Evolutionary conservation across 345 rosid genomes (phyloP).

Genomic region (Capsella bursapastoris): DNA sequence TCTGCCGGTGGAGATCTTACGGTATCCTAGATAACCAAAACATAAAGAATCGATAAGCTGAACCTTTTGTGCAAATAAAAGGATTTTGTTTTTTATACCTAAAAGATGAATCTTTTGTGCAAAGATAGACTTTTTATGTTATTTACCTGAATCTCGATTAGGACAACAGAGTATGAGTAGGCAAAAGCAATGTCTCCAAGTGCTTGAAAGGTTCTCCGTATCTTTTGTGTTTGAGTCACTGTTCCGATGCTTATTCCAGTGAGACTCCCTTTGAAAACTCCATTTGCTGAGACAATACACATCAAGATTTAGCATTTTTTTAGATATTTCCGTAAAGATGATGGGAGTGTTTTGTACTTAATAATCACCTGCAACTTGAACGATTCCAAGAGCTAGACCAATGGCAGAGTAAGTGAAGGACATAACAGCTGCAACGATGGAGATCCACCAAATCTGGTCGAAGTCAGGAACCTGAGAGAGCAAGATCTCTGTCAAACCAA

Average conservation of each 20-base stretch:
- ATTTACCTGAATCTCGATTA: conserved; percentile 81
- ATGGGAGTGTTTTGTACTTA: neutral
- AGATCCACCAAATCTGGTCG: conserved; percentile 91
- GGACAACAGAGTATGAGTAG: conserved; percentile 73
- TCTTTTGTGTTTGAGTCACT: conserved; percentile 70
- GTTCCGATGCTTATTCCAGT: conserved; percentile 74
- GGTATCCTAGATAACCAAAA: conserved; percentile 39
- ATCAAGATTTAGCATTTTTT: conserved; percentile 11
- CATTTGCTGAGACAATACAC: conserved; percentile 46
- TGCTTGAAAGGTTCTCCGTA: conserved; percentile 83
- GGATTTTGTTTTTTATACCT: too few relatives aligned
- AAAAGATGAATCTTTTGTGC: neutral
- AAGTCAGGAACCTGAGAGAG: conserved; percentile 85
- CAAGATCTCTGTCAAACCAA: conserved; percentile 67
- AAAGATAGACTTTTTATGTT: neutral
- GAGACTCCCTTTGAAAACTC: conserved; percentile 66
- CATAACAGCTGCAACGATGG: conserved; percentile 90
- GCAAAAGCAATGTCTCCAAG: conserved; percentile 92
- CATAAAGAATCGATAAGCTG: too few relatives aligned
- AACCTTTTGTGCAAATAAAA: neutral
- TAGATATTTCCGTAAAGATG: neutral
- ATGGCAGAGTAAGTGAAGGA: conserved; percentile 92
- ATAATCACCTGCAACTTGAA: conserved; percentile 59
- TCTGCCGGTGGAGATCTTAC: conserved; percentile 56
- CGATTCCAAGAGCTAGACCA: conserved; percentile 85